Conservation (phyloP, 2,329 filamentous ascomycete genomes). For the Pseudocercospora fuligena region DNA sequence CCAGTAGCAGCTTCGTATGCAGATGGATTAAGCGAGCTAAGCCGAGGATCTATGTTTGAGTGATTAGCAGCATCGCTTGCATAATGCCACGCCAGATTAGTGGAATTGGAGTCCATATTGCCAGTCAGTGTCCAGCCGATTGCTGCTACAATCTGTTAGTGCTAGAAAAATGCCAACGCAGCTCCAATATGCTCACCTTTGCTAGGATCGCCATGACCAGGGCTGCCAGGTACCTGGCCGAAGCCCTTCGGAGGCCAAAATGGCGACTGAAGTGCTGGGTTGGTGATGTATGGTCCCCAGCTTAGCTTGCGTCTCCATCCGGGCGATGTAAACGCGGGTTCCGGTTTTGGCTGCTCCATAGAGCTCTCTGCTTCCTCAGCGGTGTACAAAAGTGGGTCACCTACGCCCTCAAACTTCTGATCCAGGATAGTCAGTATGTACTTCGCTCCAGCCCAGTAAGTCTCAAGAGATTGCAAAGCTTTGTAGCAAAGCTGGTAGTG, state of each 20-base stretch:
- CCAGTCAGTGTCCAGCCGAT: slow-evolving; percentile 90
- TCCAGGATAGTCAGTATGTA: slow-evolving; percentile 87
- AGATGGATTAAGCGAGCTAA: slow-evolving; percentile 24
- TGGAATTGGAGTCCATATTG: slow-evolving; percentile 82
- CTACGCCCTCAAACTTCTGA: slow-evolving; percentile 85
- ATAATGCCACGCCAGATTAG: slow-evolving; percentile 81
- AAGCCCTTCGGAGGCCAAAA: slow-evolving; percentile 31
- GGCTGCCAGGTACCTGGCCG: slow-evolving; percentile 47
- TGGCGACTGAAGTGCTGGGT: slow-evolving; percentile 24
- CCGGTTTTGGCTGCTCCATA: slow-evolving; percentile 56
- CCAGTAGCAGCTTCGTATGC: slow-evolving; percentile 20
- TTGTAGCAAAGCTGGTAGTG: slow-evolving; percentile 89
- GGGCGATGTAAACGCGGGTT: slow-evolving; percentile 56
- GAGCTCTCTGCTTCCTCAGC: slow-evolving; percentile 78
- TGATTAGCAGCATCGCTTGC: slow-evolving; percentile 54
- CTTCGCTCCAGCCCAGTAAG: slow-evolving; percentile 83
- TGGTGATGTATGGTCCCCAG: slow-evolving; percentile 48
- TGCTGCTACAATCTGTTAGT: slow-evolving; percentile 44
- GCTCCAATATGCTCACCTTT: slow-evolving; percentile 48
- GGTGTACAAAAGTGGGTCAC: slow-evolving; percentile 70
- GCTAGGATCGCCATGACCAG: slow-evolving; percentile 53
- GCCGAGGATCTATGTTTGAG: slow-evolving; percentile 22
- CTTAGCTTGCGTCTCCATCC: slow-evolving; percentile 56
- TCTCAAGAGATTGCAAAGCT: slow-evolving; percentile 77
- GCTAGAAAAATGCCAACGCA: slow-evolving; percentile 12